These are phyloP conservation scores for Rosellinia necatrix DNA, from an alignment of 2,329 filamentous ascomycete species.

Conservation along the genomic window DNA sequence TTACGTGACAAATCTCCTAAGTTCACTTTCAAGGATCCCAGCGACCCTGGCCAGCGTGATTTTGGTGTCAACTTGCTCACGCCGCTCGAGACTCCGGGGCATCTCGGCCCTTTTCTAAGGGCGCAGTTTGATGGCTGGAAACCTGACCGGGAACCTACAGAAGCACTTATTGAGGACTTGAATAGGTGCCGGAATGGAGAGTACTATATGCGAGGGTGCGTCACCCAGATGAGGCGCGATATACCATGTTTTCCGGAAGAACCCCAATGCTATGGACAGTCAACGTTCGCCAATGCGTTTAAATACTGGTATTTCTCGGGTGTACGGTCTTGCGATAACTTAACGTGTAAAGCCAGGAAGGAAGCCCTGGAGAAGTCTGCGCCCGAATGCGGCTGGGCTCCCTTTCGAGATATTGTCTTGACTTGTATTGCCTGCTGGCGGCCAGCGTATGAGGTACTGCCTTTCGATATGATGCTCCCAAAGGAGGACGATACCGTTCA, in stretches of 20 bases:
- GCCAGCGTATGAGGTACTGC: conserved; percentile 9
- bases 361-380: conserved; percentile 9
- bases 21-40: conserved; percentile 16
- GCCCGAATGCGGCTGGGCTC: conserved; percentile 13
- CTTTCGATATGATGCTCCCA: too few relatives aligned
- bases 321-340: conserved; percentile 11
- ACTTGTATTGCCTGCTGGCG: conserved; percentile 18
- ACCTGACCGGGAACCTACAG: conserved; percentile 1
- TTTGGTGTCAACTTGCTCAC: conserved; percentile 13
- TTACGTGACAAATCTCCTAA: conserved; percentile 4
- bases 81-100: conserved; percentile 12
- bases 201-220: conserved; percentile 17
- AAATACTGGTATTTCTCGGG: conserved; percentile 18
- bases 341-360: conserved; percentile 10
- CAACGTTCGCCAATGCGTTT: conserved; percentile 12
- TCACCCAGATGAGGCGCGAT: conserved; percentile 5
- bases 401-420: conserved; percentile 14
- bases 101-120: conserved; percentile 16
- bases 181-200: conserved; percentile 11
- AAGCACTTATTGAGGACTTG: conserved; percentile 11
- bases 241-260: conserved; percentile 16
- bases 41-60: neutral
- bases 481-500: too few relatives aligned
- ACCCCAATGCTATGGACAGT: conserved; percentile 17
- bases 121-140: conserved; percentile 15